Evolutionary conservation across 2,329 filamentous ascomycete species (phyloP).

Genomic region (Phialophora verrucosa): DNA sequence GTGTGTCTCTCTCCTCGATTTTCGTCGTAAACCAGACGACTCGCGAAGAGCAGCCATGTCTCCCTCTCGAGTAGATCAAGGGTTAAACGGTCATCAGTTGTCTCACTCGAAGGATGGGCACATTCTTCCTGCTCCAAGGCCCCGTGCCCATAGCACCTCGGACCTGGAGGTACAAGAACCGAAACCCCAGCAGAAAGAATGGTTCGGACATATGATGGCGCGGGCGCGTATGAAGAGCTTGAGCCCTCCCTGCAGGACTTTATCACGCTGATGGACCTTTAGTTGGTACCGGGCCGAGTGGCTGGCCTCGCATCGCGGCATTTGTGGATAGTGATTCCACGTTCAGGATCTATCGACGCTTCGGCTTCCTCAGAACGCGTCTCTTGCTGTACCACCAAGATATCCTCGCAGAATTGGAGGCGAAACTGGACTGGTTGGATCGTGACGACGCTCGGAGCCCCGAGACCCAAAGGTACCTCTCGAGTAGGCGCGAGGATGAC

Average conservation of each 20-base stretch:
- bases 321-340: slow-evolving; percentile 52
- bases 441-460: slow-evolving; percentile 9
- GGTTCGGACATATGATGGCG: neutral
- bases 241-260: neutral
- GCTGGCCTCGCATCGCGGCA: slow-evolving; percentile 36
- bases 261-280: neutral
- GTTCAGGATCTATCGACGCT: slow-evolving; percentile 52
- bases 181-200: neutral
- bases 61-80: neutral
- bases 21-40: neutral
- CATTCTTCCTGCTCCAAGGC: neutral
- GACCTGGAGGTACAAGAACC: neutral
- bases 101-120: neutral
- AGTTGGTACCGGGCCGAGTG: slow-evolving; percentile 7
- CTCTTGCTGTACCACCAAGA: slow-evolving; percentile 45
- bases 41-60: neutral
- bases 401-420: slow-evolving; percentile 41
- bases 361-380: slow-evolving; percentile 50
- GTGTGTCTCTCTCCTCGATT: neutral
- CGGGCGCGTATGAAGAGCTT: neutral
- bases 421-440: slow-evolving; percentile 33
- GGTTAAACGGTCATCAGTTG: neutral
- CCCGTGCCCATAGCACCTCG: neutral
- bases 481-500: slow-evolving; percentile 23
- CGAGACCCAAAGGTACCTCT: slow-evolving; percentile 1